Conservation (phyloP, 176 grass and related monocot genomes). For the Oropetium thomaeum region DNA sequence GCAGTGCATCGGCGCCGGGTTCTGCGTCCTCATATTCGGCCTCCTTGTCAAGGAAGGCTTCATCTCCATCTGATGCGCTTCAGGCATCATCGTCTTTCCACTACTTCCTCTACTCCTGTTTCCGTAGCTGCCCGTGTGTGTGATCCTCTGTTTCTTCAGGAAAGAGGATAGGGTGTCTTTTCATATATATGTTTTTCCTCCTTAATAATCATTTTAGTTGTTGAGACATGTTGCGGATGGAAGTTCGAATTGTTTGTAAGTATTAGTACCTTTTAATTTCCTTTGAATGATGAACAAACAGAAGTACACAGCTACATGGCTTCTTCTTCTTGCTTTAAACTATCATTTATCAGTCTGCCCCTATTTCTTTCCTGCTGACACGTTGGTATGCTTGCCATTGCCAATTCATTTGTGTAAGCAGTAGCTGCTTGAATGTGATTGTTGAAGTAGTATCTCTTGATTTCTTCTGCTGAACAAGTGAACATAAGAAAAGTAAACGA, state of each 20-base stretch:
- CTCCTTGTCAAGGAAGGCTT: constrained; percentile 95
- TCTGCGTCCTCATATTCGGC: constrained; percentile 64
- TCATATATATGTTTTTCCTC: not conserved
- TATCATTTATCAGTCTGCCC: not conserved
- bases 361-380: not conserved
- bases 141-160: not conserved
- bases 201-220: not conserved
- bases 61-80: constrained; percentile 61
- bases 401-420: not conserved
- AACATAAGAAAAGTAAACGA: not conserved
- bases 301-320: not conserved
- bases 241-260: not conserved
- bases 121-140: not conserved
- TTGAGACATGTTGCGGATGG: not conserved
- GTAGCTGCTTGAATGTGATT: not conserved
- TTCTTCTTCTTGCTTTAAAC: not conserved
- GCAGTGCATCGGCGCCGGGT: constrained; percentile 71
- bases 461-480: not conserved
- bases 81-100: not conserved
- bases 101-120: not conserved
- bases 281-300: not conserved
- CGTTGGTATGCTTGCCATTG: not conserved
- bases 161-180: not conserved
- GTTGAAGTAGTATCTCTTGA: not conserved
- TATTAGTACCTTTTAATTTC: not conserved